Conservation (phyloP, 2,329 filamentous ascomycete genomes). For the Ceratocystis cubensis region DNA sequence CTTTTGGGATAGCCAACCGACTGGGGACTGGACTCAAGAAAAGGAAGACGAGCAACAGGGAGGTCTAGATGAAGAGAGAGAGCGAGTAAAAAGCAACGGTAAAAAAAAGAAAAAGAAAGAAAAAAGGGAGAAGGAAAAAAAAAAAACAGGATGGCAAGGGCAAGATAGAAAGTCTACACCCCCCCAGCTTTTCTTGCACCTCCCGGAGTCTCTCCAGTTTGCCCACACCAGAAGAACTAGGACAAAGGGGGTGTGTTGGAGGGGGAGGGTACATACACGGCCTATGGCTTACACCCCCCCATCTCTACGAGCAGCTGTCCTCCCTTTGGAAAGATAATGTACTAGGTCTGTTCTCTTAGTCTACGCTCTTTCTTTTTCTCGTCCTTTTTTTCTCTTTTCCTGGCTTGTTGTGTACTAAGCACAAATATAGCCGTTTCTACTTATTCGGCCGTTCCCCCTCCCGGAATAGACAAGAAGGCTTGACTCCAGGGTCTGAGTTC, state of each 20-base stretch:
- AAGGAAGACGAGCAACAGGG: background rate
- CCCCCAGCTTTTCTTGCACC: constrained; percentile 3
- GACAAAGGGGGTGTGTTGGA: background rate
- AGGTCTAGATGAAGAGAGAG: background rate
- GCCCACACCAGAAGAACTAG: background rate
- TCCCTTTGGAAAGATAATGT: background rate
- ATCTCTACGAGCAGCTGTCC: background rate
- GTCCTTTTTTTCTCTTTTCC: background rate
- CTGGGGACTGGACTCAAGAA: background rate
- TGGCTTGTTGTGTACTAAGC: background rate
- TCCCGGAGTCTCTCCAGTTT: constrained; percentile 7
- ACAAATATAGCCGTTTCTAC: constrained; percentile 5
- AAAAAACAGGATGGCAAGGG: background rate
- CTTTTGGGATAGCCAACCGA: background rate
- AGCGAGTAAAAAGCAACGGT: background rate
- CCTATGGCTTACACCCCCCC: background rate
- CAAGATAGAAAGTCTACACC: background rate
- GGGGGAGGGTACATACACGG: background rate
- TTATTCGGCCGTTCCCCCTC: constrained; percentile 11
- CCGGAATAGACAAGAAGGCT: constrained; percentile 11
- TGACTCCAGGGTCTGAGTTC: constrained; percentile 7
- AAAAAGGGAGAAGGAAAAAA: background rate
- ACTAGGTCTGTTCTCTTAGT: background rate
- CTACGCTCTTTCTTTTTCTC: background rate
- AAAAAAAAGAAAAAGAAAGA: background rate